phyloP scores from a whole-genome alignment of 106 monocot species.

The Dioscorea alata region DNA sequence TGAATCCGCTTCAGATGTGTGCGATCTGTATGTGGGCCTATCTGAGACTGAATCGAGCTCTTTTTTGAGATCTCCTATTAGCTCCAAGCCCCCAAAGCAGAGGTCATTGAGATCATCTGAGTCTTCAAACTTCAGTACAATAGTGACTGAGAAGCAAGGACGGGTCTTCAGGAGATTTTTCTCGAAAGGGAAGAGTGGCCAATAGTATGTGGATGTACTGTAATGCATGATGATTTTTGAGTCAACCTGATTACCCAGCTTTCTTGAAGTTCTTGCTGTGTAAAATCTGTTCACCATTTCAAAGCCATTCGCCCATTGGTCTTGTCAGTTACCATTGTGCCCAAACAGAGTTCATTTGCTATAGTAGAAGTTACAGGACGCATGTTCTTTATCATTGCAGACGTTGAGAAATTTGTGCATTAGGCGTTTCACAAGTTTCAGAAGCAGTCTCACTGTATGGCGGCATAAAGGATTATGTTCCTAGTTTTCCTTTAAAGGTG shows the following conservation, averaged over 20 bases:
- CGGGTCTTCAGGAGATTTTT: conserved; percentile 83
- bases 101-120: conserved; percentile 37
- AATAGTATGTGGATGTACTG: background rate
- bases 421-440: too few species aligned
- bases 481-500: too few species aligned
- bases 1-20: conserved; percentile 47
- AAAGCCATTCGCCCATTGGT: too few species aligned
- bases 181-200: conserved; percentile 51
- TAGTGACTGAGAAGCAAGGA: conserved; percentile 47
- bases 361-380: too few species aligned
- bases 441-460: background rate
- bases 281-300: too few species aligned
- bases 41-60: conserved; percentile 38
- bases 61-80: conserved; percentile 34
- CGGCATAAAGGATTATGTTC: background rate
- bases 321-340: too few species aligned
- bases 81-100: conserved; percentile 39
- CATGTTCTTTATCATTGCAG: too few species aligned
- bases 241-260: too few species aligned
- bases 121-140: conserved; percentile 27
- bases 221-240: background rate
- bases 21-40: conserved; percentile 28
- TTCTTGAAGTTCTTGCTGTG: too few species aligned
- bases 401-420: too few species aligned
- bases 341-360: too few species aligned